Evolutionary conservation across 805 yeast genomes (phyloP).

Genomic region (Yarrowia deformans): DNA sequence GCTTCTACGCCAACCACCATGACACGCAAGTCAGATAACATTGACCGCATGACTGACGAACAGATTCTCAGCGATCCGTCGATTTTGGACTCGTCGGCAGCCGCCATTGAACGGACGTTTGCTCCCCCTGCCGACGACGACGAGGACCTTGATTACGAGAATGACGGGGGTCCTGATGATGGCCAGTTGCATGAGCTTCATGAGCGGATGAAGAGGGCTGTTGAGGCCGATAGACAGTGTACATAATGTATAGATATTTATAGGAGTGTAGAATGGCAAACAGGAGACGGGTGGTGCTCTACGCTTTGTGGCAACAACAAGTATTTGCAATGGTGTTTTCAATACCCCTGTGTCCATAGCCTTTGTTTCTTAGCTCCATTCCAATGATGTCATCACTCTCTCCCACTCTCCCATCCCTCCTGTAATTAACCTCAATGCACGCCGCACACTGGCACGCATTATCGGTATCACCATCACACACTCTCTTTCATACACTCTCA

Average conservation of each 20-base stretch:
- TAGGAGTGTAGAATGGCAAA: not conserved
- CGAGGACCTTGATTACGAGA: constrained; percentile 27
- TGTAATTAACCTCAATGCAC: constrained; percentile 23
- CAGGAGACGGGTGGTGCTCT: no score
- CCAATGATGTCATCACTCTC: no score
- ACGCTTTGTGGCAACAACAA: no score
- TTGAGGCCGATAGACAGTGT: not conserved
- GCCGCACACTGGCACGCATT: constrained; percentile 23
- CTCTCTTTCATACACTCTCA: not conserved
- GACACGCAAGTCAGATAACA: not conserved
- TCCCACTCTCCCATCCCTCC: not conserved
- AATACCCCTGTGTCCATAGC: no score
- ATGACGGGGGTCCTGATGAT: constrained; percentile 6
- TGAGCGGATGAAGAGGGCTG: constrained; percentile 17
- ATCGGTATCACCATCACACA: constrained; percentile 2
- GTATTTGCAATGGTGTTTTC: not conserved
- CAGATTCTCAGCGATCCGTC: constrained; percentile 24
- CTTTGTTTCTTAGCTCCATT: not conserved
- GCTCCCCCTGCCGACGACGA: constrained; percentile 31
- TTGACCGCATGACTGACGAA: constrained; percentile 22
- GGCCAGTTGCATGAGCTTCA: constrained; percentile 16
- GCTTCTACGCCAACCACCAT: not conserved
- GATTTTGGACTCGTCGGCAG: constrained; percentile 8
- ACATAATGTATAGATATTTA: not conserved
- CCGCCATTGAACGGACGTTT: constrained; percentile 34